phyloP scores from a whole-genome alignment of 768 basidiomycete genomes.

The Pholiota molesta region DNA sequence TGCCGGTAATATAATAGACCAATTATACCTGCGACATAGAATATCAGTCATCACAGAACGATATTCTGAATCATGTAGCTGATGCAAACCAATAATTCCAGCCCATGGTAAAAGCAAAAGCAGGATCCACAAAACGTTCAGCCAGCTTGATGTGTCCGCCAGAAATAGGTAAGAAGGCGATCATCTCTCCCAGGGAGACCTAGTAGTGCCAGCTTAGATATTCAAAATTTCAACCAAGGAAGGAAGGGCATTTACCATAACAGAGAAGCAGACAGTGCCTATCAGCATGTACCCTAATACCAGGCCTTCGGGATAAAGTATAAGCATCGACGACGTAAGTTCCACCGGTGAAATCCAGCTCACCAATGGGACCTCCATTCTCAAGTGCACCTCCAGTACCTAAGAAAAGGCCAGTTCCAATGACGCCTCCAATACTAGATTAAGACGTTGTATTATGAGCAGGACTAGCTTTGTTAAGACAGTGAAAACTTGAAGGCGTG shows the following conservation, averaged over 20 bases:
- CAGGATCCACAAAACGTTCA: slow-evolving; percentile 80
- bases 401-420: slow-evolving; percentile 68
- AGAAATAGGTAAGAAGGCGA: slow-evolving; percentile 76
- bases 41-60: no score
- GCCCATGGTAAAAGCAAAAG: slow-evolving; percentile 62
- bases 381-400: slow-evolving; percentile 56
- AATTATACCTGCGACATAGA: slow-evolving; percentile 49
- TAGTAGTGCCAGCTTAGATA: slow-evolving; percentile 22
- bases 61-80: no score
- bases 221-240: no score
- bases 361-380: slow-evolving; percentile 72
- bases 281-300: slow-evolving; percentile 69
- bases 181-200: slow-evolving; percentile 76
- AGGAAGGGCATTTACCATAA: slow-evolving; percentile 56
- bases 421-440: slow-evolving; percentile 65
- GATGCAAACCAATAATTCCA: slow-evolving; percentile 49
- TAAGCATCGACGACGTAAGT: not conserved
- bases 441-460: no score
- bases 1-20: slow-evolving; percentile 69
- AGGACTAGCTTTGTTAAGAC: not conserved
- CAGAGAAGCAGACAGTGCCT: slow-evolving; percentile 71
- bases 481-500: not conserved
- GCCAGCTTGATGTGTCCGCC: slow-evolving; percentile 85
- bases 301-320: slow-evolving; percentile 42
- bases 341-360: not conserved